Conservation (phyloP, 768 basidiomycete species). For the Mrakia hoshinonis region DNA sequence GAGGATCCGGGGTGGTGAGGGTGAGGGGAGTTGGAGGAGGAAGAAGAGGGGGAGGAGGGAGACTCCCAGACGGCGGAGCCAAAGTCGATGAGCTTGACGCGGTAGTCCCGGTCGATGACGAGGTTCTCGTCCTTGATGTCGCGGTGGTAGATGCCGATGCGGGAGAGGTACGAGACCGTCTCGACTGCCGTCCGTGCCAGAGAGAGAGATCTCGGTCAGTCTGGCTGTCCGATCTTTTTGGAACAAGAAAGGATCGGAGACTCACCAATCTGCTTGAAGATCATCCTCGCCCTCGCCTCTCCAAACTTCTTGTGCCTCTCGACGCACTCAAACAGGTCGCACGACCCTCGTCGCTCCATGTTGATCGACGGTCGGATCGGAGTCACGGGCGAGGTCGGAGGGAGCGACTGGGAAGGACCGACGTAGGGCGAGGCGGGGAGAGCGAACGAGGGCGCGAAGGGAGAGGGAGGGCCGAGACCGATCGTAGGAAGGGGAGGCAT, state of each 20-base stretch:
- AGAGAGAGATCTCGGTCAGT: neutral
- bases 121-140: slow-evolving; percentile 47
- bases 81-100: slow-evolving; percentile 95
- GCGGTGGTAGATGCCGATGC: slow-evolving; percentile 42
- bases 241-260: neutral
- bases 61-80: slow-evolving; percentile 64
- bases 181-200: slow-evolving; percentile 48
- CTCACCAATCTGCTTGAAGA: slow-evolving; percentile 65
- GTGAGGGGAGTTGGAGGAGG: neutral
- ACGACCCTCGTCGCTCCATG: slow-evolving; percentile 61
- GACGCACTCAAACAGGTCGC: slow-evolving; percentile 92
- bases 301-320: slow-evolving; percentile 76
- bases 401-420: neutral
- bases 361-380: slow-evolving; percentile 40
- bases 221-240: neutral
- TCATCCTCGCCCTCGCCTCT: slow-evolving; percentile 67
- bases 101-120: slow-evolving; percentile 39
- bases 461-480: slow-evolving; percentile 17
- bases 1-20: neutral
- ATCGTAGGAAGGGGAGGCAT: neutral
- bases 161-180: slow-evolving; percentile 63
- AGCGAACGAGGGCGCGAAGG: slow-evolving; percentile 24
- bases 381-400: slow-evolving; percentile 31
- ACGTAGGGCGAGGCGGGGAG: slow-evolving; percentile 26
- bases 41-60: slow-evolving; percentile 45